A percentile compares a stretch with the other conserved stretches of the same genome.
Conservation (phyloP, 1,284 basidiomycete species). For the Malassezia dermatis region DNA sequence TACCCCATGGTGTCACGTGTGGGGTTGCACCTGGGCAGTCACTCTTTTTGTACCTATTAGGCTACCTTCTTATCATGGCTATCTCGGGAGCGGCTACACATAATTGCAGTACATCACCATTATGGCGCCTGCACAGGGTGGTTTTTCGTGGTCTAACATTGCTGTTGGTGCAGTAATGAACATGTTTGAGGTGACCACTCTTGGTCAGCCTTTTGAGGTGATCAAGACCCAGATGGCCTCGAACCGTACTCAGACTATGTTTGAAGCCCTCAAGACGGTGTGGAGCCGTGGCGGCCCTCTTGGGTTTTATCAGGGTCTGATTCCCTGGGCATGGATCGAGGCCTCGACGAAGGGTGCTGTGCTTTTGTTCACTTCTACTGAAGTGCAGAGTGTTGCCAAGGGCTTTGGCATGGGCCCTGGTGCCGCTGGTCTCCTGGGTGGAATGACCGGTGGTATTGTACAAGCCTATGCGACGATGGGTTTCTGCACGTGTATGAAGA, state of each 20-base stretch:
- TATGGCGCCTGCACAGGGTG: slow-evolving; percentile 59
- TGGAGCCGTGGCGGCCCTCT: slow-evolving; percentile 79
- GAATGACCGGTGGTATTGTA: slow-evolving; percentile 92
- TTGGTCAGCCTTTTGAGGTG: slow-evolving; percentile 96
- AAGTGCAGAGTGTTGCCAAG: slow-evolving; percentile 67
- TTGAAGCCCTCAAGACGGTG: slow-evolving; percentile 70
- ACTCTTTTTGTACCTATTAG: neutral
- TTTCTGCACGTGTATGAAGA: slow-evolving; percentile 64
- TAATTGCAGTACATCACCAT: slow-evolving; percentile 6
- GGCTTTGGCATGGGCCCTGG: slow-evolving; percentile 68
- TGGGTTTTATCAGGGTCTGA: slow-evolving; percentile 96
- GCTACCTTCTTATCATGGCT: neutral
- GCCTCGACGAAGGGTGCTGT: slow-evolving; percentile 97
- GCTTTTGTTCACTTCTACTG: slow-evolving; percentile 85
- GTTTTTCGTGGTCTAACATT: slow-evolving; percentile 96
- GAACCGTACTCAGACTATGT: slow-evolving; percentile 66
- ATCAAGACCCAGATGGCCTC: slow-evolving; percentile 64
- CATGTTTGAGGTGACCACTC: slow-evolving; percentile 87
- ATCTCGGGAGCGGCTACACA: neutral
- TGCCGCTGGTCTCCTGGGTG: slow-evolving; percentile 76
- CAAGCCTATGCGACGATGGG: slow-evolving; percentile 99
- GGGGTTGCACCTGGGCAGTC: too few relatives aligned
- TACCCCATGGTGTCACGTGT: neutral
- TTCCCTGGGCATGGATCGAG: slow-evolving; percentile 99
- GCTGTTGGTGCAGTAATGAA: slow-evolving; percentile 66